Base-by-base conservation (phyloP, 768 basidiomycete species). In the Xerocomellus chrysenteron region DNA sequence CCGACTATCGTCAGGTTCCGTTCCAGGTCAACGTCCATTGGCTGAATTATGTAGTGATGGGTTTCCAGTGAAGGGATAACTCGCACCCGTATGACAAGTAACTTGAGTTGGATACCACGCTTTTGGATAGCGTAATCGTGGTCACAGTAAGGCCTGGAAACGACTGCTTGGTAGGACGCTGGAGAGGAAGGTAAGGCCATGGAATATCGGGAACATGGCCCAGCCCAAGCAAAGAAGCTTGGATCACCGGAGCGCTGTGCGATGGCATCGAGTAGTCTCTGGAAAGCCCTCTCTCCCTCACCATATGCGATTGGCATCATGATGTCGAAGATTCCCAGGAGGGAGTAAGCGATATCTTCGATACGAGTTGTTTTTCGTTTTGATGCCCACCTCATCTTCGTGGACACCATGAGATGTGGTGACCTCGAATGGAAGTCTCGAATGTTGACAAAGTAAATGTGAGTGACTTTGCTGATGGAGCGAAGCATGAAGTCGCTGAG, bases 331-430 rank as follows among this genome's bases (percentile, higher is more conserved):
- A 61, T 46, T 8, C 59, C 59, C 4, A 60, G 17, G 2, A 60
- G 58, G 6, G 36, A 60, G 40, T 60, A 60, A 16, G 59, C 52
- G 3, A 21, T 19, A 7, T 61, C 60, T 36, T 61, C 59, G 10
- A 50, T 21, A 4, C 60, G 59, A 0, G 60, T 61, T 0, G 60
- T 52, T 30, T 50, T 56, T 11, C 60, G 60, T 36, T 45, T 61
- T 1, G 60, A 49, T 4, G 60, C 60, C 60, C 59, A 61, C 16
- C n/a, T 26, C 60, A 61, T 61, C 53, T 60, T 60, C 5, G 48
- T 47, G 16, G 49, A 59, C 21, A 61, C 58, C 41, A 59, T 45
- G 42, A 54, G 36, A 35, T 11, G 8, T 19, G 43, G 17, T 9
- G 59, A 59, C 39, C 52, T 46, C 4, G 35, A 24, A n/a, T 54